phyloP scores from a whole-genome alignment of 2,329 filamentous ascomycete genomes.

The Coniosporium tulheliwenetii region DNA sequence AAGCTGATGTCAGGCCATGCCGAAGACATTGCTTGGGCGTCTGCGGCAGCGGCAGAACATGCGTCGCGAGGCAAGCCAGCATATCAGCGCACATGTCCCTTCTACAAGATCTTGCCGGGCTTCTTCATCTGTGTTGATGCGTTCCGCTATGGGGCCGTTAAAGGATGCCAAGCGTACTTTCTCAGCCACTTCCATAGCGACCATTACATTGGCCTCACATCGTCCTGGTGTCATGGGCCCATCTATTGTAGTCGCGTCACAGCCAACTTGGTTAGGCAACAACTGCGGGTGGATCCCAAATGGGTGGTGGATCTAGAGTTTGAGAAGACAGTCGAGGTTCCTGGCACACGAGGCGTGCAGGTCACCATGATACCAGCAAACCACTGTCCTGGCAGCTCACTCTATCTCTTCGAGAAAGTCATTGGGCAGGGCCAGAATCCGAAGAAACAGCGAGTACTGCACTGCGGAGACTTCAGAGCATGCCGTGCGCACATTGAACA shows the following conservation, averaged over 20 bases:
- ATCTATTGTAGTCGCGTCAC: conserved; percentile 95
- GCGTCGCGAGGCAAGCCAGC: conserved; percentile 71
- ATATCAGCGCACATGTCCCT: conserved; percentile 82
- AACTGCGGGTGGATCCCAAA: conserved; percentile 70
- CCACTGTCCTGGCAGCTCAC: conserved; percentile 85
- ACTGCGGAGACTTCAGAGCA: conserved; percentile 92
- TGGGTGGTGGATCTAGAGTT: conserved; percentile 80
- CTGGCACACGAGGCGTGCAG: conserved; percentile 63
- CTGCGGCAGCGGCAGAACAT: conserved; percentile 64
- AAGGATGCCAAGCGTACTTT: conserved; percentile 89
- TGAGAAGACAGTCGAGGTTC: conserved; percentile 63
- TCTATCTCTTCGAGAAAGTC: conserved; percentile 82
- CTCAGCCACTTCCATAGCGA: conserved; percentile 97
- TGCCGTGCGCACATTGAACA: conserved; percentile 74
- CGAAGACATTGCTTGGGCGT: conserved; percentile 80
- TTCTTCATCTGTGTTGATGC: conserved; percentile 91
- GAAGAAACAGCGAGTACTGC: conserved; percentile 63
- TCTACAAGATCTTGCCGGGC: conserved; percentile 95
- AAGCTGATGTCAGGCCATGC: conserved; percentile 87
- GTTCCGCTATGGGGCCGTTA: conserved; percentile 84
- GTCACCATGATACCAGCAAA: conserved; percentile 96
- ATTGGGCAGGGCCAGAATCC: conserved; percentile 43
- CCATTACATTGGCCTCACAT: conserved; percentile 83
- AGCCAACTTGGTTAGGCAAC: conserved; percentile 72
- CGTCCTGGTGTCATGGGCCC: conserved; percentile 79